Percentiles rank a stretch among this genome's conserved stretches.
These are phyloP conservation scores for Picea glauca DNA, from an alignment of 75 land plant genomes.

Conservation along the genomic window DNA sequence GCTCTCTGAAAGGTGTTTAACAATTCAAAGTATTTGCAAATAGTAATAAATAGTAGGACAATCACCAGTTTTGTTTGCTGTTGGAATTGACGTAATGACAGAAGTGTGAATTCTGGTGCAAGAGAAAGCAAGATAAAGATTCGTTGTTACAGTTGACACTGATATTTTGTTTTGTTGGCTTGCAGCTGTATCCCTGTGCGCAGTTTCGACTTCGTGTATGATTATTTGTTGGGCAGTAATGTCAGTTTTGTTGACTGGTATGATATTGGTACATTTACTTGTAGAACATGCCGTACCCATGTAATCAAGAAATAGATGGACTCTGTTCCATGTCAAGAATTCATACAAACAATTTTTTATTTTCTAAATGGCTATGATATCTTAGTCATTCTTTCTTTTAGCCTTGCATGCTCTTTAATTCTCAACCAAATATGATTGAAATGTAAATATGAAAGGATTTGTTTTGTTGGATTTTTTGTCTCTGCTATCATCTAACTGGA, in stretches of 20 bases:
- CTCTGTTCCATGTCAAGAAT: background rate
- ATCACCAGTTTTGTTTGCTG: background rate
- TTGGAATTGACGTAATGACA: too few species aligned
- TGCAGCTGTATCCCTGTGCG: constrained; percentile 94
- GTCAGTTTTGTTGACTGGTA: constrained; percentile 97
- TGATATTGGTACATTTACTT: background rate
- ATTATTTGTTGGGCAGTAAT: constrained; percentile 62
- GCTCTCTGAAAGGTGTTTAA: constrained; percentile 68
- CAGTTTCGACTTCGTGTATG: constrained; percentile 79
- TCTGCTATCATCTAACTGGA: background rate
- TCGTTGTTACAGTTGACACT: too few species aligned
- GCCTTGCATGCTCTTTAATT: background rate
- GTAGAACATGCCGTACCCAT: background rate
- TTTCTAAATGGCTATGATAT: background rate
- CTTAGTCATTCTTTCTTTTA: background rate
- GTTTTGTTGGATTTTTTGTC: background rate
- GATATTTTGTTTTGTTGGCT: background rate
- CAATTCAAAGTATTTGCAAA: background rate
- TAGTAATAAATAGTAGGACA: background rate
- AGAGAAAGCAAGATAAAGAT: too few species aligned
- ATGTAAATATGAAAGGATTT: background rate
- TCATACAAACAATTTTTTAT: background rate
- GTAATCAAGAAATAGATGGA: background rate
- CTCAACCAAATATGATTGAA: background rate
- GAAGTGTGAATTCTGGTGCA: too few species aligned